A percentile compares a stretch with the other conserved stretches of the same genome.
phyloP scores from a whole-genome alignment of 805 yeast genomes.

The Candida palmyrensis region DNA sequence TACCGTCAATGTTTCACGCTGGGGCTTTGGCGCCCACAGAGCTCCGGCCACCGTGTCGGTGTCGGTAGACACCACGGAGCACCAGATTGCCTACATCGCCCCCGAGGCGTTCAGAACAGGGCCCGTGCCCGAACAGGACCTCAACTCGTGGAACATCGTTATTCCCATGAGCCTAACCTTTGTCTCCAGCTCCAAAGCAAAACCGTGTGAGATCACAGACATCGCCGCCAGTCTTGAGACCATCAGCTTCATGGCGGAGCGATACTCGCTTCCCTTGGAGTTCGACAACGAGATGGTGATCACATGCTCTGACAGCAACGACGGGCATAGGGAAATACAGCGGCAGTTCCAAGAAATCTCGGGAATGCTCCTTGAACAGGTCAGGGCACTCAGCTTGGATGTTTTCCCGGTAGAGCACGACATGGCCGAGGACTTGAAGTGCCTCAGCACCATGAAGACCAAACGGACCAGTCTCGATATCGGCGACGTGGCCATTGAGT shows the following conservation, averaged over 20 bases:
- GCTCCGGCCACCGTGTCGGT: constrained; percentile 2
- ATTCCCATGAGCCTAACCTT: constrained; percentile 20
- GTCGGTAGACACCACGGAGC: not conserved
- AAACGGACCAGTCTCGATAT: not conserved
- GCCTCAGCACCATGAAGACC: not conserved
- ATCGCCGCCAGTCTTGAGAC: constrained; percentile 1
- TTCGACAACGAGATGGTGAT: constrained; percentile 15
- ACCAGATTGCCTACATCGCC: constrained; percentile 14
- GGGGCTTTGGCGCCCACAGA: not conserved
- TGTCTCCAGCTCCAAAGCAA: not conserved
- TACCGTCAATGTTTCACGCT: too few relatives aligned
- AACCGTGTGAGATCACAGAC: constrained; percentile 4
- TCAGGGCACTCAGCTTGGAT: not conserved
- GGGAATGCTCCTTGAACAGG: not conserved
- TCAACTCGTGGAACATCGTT: constrained; percentile 18
- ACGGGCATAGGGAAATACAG: not conserved
- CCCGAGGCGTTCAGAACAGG: constrained; percentile 14
- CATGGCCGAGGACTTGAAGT: constrained; percentile 1
- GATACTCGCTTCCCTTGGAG: constrained; percentile 13
- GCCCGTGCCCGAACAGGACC: not conserved
- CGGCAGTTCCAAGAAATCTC: not conserved
- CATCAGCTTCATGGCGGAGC: constrained; percentile 1
- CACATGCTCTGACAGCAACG: too few relatives aligned
- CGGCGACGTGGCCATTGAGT: not conserved
- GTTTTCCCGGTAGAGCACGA: not conserved